A percentile compares a stretch with the other conserved stretches of the same genome.
Evolutionary conservation across 805 yeast genomes (phyloP).

Genomic region (Cyberlindnera mrakii): DNA sequence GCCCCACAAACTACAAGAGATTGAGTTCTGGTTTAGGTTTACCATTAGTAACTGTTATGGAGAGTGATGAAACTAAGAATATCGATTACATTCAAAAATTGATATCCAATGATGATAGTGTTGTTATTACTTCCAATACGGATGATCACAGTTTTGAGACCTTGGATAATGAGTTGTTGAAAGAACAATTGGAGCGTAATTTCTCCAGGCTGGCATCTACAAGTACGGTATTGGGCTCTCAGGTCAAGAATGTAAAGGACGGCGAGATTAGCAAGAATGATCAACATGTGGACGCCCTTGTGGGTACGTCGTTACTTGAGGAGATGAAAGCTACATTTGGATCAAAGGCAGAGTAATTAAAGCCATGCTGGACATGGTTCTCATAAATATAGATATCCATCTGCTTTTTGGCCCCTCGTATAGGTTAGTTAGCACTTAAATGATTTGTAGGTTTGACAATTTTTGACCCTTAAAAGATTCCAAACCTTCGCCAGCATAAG

Average conservation of each 20-base stretch:
- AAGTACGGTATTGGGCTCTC: background rate
- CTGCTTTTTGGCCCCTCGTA: too few species aligned
- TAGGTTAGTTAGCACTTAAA: constrained; percentile 11
- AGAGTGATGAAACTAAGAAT: constrained; percentile 9
- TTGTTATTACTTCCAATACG: constrained; percentile 12
- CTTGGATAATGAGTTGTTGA: constrained; percentile 14
- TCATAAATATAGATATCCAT: background rate
- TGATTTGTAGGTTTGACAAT: constrained; percentile 24
- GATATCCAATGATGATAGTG: constrained; percentile 23
- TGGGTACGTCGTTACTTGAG: constrained; percentile 11
- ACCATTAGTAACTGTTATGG: constrained; percentile 24
- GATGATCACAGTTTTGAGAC: constrained; percentile 6
- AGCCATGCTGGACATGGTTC: constrained; percentile 5
- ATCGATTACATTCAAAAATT: constrained; percentile 15
- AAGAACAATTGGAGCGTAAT: constrained; percentile 15
- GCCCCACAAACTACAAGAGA: constrained; percentile 17
- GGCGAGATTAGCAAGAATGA: constrained; percentile 11
- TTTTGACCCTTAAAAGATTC: constrained; percentile 45
- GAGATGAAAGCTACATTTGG: constrained; percentile 12
- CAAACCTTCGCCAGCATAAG: constrained; percentile 73
- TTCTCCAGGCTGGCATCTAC: constrained; percentile 11
- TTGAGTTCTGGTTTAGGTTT: constrained; percentile 24
- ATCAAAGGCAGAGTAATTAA: constrained; percentile 5
- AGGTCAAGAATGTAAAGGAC: background rate
- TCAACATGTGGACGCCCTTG: constrained; percentile 4